These are phyloP conservation scores for Tolypocladium amazonense DNA, from an alignment of 2,329 filamentous ascomycete species.

Conservation along the genomic window DNA sequence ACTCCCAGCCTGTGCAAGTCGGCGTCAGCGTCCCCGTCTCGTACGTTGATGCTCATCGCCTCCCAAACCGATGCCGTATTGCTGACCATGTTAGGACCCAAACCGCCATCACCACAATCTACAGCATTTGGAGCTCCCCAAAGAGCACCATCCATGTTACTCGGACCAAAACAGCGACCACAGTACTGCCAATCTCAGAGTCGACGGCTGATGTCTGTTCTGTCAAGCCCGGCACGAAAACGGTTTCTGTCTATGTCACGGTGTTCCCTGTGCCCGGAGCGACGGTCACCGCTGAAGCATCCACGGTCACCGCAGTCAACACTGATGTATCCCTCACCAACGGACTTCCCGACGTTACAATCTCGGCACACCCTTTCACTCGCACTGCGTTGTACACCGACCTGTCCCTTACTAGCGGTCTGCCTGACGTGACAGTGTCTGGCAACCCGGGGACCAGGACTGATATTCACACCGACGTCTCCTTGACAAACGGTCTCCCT, in stretches of 20 bases:
- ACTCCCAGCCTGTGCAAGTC: neutral
- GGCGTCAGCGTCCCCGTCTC: constrained; percentile 21
- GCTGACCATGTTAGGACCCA: constrained; percentile 17
- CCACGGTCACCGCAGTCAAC: neutral
- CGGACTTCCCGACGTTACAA: constrained; percentile 14
- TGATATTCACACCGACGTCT: constrained; percentile 15
- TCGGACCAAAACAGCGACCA: constrained; percentile 10
- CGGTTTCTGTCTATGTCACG: constrained; percentile 11
- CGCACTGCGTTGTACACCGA: constrained; percentile 11
- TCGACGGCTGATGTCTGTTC: constrained; percentile 5
- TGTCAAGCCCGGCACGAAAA: constrained; percentile 11
- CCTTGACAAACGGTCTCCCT: constrained; percentile 16
- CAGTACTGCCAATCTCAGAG: neutral
- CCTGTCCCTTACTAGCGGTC: constrained; percentile 11
- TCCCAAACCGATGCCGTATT: too few species aligned
- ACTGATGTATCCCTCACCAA: constrained; percentile 7
- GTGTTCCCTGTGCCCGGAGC: constrained; percentile 11
- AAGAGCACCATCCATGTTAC: constrained; percentile 5
- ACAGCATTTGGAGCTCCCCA: constrained; percentile 13
- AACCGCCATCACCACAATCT: constrained; percentile 21
- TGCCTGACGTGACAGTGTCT: constrained; percentile 16
- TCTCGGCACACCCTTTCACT: constrained; percentile 15
- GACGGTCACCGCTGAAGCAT: constrained; percentile 13
- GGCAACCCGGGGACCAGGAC: constrained; percentile 19
- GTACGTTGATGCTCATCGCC: constrained; percentile 12